A percentile compares a stretch with the other conserved stretches of the same genome.
These are phyloP conservation scores for Erysimum pusillum DNA, from an alignment of 441 rosid genomes.

Conservation along the genomic window DNA sequence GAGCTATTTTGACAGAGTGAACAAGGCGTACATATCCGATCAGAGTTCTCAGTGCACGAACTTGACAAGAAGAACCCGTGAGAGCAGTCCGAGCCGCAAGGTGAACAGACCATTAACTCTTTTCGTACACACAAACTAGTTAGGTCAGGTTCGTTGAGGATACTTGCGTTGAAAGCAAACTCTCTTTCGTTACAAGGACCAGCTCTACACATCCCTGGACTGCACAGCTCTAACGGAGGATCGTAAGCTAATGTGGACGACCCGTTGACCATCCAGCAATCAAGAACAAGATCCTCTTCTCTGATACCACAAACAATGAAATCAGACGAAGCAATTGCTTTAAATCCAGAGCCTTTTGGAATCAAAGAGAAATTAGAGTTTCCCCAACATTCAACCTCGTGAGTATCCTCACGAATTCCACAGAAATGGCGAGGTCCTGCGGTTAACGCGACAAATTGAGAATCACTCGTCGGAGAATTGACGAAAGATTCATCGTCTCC, in stretches of 20 bases:
- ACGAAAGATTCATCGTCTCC: conserved; percentile 56
- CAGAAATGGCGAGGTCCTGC: conserved; percentile 85
- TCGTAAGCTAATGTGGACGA: conserved; percentile 56
- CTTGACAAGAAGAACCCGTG: conserved; percentile 85
- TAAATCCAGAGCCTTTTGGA: conserved; percentile 77
- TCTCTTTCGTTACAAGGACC: conserved; percentile 61
- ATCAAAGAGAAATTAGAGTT: conserved; percentile 63
- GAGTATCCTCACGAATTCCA: conserved; percentile 83
- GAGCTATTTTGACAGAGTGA: conserved; percentile 95
- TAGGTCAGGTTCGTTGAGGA: conserved; percentile 77
- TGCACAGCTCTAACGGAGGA: conserved; percentile 89
- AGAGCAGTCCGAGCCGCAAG: conserved; percentile 84
- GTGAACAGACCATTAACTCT: conserved; percentile 73
- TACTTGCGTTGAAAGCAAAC: conserved; percentile 87
- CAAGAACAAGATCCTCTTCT: conserved; percentile 86
- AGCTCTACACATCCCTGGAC: conserved; percentile 81
- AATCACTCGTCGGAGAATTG: conserved; percentile 44
- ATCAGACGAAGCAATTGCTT: conserved; percentile 89
- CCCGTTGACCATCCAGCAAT: conserved; percentile 76
- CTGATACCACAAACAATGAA: conserved; percentile 77
- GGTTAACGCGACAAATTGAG: conserved; percentile 64
- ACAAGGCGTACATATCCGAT: conserved; percentile 82
- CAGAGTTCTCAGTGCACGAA: conserved; percentile 67
- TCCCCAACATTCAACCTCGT: conserved; percentile 91
- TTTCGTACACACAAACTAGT: conserved; percentile 72